phyloP scores from a whole-genome alignment of 1,139 yeast species.

The Debaryomycetaceae sp. region DNA sequence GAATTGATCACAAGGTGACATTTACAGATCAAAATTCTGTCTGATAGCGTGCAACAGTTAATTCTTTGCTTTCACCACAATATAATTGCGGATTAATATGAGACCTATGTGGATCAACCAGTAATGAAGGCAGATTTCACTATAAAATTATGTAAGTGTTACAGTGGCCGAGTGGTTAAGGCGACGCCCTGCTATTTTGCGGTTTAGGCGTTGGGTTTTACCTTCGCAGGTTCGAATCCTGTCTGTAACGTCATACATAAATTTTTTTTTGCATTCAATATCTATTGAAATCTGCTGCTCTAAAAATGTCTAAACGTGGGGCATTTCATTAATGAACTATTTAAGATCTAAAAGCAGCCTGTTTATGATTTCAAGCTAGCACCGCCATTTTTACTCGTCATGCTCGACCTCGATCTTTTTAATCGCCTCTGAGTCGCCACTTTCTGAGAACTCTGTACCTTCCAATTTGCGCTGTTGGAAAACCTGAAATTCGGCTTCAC shows the following conservation, averaged over 20 bases:
- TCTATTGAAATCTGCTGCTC: neutral
- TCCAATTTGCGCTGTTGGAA: neutral
- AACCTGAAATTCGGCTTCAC: constrained; percentile 4
- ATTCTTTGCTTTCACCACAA: no score
- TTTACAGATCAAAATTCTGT: no score
- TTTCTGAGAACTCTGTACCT: neutral
- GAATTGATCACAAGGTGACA: no score
- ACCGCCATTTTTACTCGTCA: neutral
- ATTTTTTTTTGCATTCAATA: constrained; percentile 17
- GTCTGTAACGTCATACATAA: constrained; percentile 55
- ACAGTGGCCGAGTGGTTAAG: constrained; percentile 56
- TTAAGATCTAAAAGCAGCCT: neutral
- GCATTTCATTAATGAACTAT: no score
- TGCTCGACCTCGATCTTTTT: neutral
- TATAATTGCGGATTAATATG: no score
- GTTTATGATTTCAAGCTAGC: neutral
- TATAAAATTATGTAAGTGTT: constrained; percentile 13
- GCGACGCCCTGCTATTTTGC: constrained; percentile 49
- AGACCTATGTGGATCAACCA: no score
- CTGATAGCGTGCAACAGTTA: no score
- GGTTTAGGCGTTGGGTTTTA: constrained; percentile 64
- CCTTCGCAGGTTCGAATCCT: constrained; percentile 82
- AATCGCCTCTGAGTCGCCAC: neutral
- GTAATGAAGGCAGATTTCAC: no score
- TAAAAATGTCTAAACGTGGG: no score